Evolutionary conservation across 1,284 basidiomycete genomes (phyloP).

Genomic region (Fistulinella staudtii): DNA sequence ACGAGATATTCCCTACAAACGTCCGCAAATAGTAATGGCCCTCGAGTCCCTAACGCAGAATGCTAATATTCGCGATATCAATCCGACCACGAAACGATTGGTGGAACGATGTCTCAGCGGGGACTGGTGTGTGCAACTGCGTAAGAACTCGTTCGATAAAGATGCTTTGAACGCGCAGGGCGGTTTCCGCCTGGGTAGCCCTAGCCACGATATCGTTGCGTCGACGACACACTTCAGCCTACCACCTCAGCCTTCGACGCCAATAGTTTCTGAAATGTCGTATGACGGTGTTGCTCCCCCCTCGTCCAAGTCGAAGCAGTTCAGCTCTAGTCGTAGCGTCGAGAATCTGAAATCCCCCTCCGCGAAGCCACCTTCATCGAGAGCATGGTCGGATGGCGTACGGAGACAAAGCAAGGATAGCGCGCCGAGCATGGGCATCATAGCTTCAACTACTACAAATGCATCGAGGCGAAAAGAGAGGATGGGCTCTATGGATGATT

Average conservation of each 20-base stretch:
- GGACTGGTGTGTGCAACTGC: constrained; percentile 79
- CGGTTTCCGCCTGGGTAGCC: constrained; percentile 35
- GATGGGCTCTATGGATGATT: constrained; percentile 32
- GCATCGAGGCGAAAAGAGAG: constrained; percentile 30
- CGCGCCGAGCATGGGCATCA: constrained; percentile 43
- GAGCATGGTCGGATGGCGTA: constrained; percentile 37
- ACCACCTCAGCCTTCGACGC: constrained; percentile 21
- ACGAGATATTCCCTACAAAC: constrained; percentile 83
- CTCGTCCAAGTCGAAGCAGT: constrained; percentile 36
- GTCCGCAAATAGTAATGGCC: constrained; percentile 80
- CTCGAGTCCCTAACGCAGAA: constrained; percentile 79
- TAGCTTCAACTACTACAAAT: constrained; percentile 36
- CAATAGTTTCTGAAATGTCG: constrained; percentile 33
- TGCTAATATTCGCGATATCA: constrained; percentile 75
- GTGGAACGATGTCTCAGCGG: constrained; percentile 89
- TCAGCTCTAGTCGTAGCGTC: constrained; percentile 62
- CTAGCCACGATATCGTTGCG: constrained; percentile 42
- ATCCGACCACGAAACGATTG: constrained; percentile 83
- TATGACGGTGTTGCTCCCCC: constrained; percentile 11
- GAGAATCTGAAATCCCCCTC: constrained; percentile 41
- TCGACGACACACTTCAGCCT: constrained; percentile 28
- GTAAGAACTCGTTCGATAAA: constrained; percentile 35
- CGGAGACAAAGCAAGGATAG: constrained; percentile 51
- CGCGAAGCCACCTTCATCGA: constrained; percentile 24
- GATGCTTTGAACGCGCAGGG: constrained; percentile 28